Evolutionary conservation across 164 flowering plant species (phyloP).

Genomic region (Paratinospora sagittata): DNA sequence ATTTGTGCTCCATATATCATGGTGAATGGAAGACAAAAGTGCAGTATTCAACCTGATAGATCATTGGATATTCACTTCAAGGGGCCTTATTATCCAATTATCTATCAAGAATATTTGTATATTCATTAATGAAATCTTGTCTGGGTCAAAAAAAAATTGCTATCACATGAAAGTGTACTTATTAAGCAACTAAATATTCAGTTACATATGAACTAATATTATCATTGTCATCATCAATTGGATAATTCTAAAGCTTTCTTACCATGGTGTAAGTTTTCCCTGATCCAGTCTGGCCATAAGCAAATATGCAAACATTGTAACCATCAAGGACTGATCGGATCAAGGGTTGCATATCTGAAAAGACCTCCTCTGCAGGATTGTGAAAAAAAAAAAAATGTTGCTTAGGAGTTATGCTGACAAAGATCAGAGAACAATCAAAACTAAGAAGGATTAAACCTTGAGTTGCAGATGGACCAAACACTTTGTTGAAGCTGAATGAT

Average conservation of each 20-base stretch:
- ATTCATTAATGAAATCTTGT: too few relatives aligned
- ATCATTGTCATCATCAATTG: too few relatives aligned
- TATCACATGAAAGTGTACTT: too few relatives aligned
- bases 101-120: too few relatives aligned
- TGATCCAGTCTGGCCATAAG: conserved; percentile 98
- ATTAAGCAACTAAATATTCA: too few relatives aligned
- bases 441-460: conserved; percentile 56
- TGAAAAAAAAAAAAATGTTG: conserved; percentile 3
- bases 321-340: conserved; percentile 98
- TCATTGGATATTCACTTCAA: neutral
- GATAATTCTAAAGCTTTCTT: conserved; percentile 10
- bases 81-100: neutral
- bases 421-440: neutral
- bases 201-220: too few relatives aligned
- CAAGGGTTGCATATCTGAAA: conserved; percentile 83
- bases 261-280: conserved; percentile 60
- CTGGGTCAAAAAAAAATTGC: too few relatives aligned
- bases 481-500: conserved; percentile 84
- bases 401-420: neutral
- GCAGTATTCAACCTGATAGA: too few relatives aligned
- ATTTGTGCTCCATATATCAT: neutral
- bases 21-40: neutral
- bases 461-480: conserved; percentile 83
- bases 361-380: conserved; percentile 76
- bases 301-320: conserved; percentile 94